Evolutionary conservation across 495 filamentous ascomycete species (phyloP).

Genomic region (Aspergillus kassunensis): DNA sequence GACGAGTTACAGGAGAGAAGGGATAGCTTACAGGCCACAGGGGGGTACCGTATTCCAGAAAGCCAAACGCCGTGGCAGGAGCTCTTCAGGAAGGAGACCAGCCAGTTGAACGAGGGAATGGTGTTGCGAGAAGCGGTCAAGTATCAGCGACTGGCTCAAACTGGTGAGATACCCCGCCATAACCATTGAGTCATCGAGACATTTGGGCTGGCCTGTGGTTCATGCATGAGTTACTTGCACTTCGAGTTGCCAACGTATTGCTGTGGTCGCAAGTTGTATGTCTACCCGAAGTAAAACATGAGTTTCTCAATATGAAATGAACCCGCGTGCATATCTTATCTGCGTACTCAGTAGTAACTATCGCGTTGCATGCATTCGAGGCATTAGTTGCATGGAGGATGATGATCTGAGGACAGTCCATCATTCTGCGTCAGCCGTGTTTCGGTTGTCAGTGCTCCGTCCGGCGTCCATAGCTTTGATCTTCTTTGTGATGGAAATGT

Average conservation of each 20-base stretch:
- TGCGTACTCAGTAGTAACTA: no score
- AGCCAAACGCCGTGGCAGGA: conserved; percentile 51
- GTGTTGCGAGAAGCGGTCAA: conserved; percentile 47
- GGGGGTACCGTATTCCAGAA: conserved; percentile 32
- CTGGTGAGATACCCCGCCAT: conserved; percentile 40
- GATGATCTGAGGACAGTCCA: not conserved
- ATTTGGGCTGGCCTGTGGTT: not conserved
- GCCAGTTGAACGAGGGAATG: conserved; percentile 51
- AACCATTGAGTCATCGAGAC: conserved; percentile 40
- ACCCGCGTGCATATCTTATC: no score
- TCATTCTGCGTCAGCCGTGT: not conserved
- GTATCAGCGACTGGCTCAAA: conserved; percentile 51
- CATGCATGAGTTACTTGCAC: conserved; percentile 2
- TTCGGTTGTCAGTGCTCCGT: conserved; percentile 7
- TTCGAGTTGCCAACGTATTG: not conserved
- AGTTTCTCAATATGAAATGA: no score
- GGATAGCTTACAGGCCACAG: conserved; percentile 40
- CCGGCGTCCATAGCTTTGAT: not conserved
- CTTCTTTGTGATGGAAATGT: not conserved
- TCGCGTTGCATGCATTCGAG: no score
- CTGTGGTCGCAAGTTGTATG: not conserved
- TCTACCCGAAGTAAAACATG: not conserved
- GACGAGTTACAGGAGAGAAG: conserved; percentile 64
- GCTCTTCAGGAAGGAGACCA: conserved; percentile 47
- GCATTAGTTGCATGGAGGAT: not conserved